A percentile compares a stretch with the other conserved stretches of the same genome.
phyloP scores from a whole-genome alignment of 805 yeast species.

The Metschnikowia cubensis region DNA sequence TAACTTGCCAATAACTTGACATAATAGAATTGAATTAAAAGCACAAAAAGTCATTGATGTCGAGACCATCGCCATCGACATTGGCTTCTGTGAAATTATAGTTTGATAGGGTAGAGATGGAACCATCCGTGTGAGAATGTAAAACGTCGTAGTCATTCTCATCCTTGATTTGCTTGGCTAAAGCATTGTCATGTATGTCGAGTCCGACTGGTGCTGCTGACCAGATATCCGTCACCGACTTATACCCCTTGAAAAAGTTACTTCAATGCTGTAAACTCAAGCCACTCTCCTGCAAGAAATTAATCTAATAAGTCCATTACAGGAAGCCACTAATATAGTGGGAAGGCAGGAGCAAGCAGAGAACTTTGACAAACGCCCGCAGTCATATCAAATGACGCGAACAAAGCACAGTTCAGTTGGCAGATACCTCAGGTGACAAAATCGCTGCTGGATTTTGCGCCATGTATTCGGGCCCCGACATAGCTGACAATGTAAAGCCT shows the following conservation, averaged over 20 bases:
- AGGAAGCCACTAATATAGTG: conserved; percentile 1
- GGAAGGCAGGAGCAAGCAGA: conserved; percentile 26
- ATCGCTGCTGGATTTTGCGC: conserved; percentile 48
- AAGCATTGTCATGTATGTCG: conserved; percentile 22
- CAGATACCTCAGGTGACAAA: conserved; percentile 25
- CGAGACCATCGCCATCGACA: conserved; percentile 18
- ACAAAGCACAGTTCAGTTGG: conserved; percentile 1
- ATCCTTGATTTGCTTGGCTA: background rate
- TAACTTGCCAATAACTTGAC: conserved; percentile 11
- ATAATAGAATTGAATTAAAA: conserved; percentile 19
- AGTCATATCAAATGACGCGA: conserved; percentile 4
- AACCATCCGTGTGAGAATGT: conserved; percentile 7
- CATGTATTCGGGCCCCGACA: conserved; percentile 28
- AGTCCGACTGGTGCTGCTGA: conserved; percentile 41
- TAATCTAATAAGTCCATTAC: conserved; percentile 4
- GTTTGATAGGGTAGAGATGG: conserved; percentile 8
- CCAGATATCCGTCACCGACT: conserved; percentile 16
- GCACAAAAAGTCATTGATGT: conserved; percentile 32
- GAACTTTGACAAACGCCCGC: conserved; percentile 15
- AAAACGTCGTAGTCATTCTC: conserved; percentile 1
- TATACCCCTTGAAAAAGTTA: conserved; percentile 18
- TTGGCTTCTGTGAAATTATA: conserved; percentile 4
- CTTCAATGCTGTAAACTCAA: conserved; percentile 33
- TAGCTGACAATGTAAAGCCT: conserved; percentile 13
- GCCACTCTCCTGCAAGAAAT: conserved; percentile 11